Evolutionary conservation across 495 filamentous ascomycete species (phyloP), one percentile per base, ranked within the genome.

Genomic region (Paragyromitra xinjiangensis): DNA sequence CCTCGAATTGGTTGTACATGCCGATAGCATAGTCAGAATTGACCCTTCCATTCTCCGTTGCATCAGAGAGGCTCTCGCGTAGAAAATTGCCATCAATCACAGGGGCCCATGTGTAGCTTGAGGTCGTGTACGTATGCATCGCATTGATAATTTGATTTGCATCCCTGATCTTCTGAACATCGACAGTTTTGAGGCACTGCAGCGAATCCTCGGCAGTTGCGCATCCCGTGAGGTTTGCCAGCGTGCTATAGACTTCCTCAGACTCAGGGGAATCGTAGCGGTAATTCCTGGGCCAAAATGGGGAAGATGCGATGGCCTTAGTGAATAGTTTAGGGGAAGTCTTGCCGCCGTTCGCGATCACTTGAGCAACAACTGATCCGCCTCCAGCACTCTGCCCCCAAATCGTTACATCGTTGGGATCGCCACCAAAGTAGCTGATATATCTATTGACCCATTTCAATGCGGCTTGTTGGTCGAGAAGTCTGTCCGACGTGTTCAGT

Each of bases 361-460:
- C 84, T 79, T 89, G 86, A 24, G 86, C 88, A 7, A 89, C 84
- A 3, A 90, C 88, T 6, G 86, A 88, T 0, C 88, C 88, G 4
- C 85, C 92, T 22, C 92, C 91, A 1, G 92, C 90, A 6, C 89
- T 91, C 72, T 91, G 87, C 19, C 91, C 92, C 78, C 88, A 87
- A 12, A 92, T 86, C 9, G 90, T 92, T 44, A 93, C 89, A 45
- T 86, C 83, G 6, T 82, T 73, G 0, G 88, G 85, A 75, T 93
- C 87, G 22, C 92, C 91, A 8, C 91, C 91, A 75, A 94, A 93
- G 0, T 87, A 84, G 71, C 86, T 84, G 73, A 94, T 93, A 79
- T 92, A 84, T 70, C 87, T 85, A 75, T 92, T 87, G 14, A 93
- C 88, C 92, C 92, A 94, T 63, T 90, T 81, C 16, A 94, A 83